A percentile compares a stretch with the other conserved stretches of the same genome.
Conservation (phyloP, 345 rosid genomes). For the Eutrema heterophyllum region DNA sequence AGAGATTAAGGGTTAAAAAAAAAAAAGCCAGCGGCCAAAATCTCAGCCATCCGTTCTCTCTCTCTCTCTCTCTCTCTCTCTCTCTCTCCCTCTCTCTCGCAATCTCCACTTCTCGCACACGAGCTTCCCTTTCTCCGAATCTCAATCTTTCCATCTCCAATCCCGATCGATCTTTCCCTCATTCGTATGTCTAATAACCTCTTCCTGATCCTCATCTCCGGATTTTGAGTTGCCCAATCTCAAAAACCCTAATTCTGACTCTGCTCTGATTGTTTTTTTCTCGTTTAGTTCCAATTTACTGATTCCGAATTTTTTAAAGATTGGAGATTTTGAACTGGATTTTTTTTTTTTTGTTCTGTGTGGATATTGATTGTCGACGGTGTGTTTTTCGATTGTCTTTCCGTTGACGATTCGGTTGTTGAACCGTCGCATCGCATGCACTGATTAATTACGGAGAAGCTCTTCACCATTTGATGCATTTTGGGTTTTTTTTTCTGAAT, state of each 20-base stretch:
- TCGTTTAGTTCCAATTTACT: background rate
- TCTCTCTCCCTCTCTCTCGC: slow-evolving; percentile 16
- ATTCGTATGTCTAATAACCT: background rate
- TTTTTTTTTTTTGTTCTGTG: background rate
- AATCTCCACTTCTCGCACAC: slow-evolving; percentile 38
- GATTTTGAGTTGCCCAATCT: background rate
- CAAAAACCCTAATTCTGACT: slow-evolving; percentile 13
- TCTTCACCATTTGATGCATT: background rate
- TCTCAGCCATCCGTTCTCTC: slow-evolving; percentile 20
- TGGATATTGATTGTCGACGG: background rate
- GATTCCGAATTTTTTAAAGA: background rate
- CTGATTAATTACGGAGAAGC: background rate
- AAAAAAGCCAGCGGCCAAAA: slow-evolving; percentile 9
- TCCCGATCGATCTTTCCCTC: slow-evolving; percentile 3
- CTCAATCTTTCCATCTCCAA: slow-evolving; percentile 1
- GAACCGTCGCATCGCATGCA: slow-evolving; percentile 18
- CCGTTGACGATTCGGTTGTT: slow-evolving; percentile 8
- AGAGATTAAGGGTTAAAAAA: background rate
- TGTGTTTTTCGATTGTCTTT: background rate
- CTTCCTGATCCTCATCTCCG: background rate
- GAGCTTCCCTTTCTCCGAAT: slow-evolving; percentile 8
- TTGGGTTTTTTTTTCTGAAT: background rate
- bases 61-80: too few relatives aligned
- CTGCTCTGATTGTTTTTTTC: background rate
- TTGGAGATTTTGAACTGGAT: background rate